Base-by-base conservation (phyloP, 116 monocot species). In the Posidonia oceanica region DNA sequence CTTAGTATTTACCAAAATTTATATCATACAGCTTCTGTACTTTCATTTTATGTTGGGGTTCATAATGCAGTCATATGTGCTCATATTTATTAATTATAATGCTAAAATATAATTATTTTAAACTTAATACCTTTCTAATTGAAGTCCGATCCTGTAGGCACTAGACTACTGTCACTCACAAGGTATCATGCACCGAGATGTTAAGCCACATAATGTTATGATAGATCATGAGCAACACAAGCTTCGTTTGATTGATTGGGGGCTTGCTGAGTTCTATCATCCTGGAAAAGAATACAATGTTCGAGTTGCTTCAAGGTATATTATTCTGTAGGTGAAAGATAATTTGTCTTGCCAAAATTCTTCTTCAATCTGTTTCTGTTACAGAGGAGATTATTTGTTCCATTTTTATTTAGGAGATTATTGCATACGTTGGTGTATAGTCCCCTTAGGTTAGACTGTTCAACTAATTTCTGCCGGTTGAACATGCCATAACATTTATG, bases 181-280 rank as follows among this genome's bases (percentile, higher is more conserved):
- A 82, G 88, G 88, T 70, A 88, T 88, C 52, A 88, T 88, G 85
- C 88, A 88, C 68, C 82, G 88, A 40, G 88, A 88, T 85, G 82
- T 88, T 63, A 88, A 88, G 68, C 88, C 88, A 54, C 88, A 88
- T 64, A 88, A 88, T 74, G 85, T 88, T 56, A 85, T 88, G 88
- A 88, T 88, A 55, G 85, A 88, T 69, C 88, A 88, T 67, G 88
- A 85, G 59, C 77, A 83, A 37, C 69, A 80, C 40, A 85, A 83
- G 69, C 85, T 88, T 36, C 79, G 88, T 3, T 69, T 88, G 48
- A 88, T 88, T 77, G 88, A 88, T 48, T 85, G 85, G 85, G 88
- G 88, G 21, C 77, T 88, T 36, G 88, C 88, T 64, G 88, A 88
- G 65, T 88, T 88, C 59, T 88, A 88, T 67, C 88, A 88, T 72